These are phyloP conservation scores for Evansstolkia leycettana DNA, from an alignment of 495 filamentous ascomycete genomes.

Conservation along the genomic window DNA sequence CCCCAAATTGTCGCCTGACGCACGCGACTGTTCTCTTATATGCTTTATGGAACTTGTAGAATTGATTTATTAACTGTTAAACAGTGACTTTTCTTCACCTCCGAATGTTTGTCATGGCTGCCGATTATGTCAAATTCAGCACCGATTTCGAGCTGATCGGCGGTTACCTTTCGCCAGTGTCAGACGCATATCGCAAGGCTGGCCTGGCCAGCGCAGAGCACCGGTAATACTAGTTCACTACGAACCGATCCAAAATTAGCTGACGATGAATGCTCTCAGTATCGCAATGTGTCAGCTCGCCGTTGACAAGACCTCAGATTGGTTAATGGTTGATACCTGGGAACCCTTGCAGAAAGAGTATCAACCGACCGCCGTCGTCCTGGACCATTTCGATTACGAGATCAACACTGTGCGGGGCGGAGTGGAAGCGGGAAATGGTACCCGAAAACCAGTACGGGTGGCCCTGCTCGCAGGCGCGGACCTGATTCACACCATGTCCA, in stretches of 20 bases:
- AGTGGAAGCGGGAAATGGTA: slow-evolving; percentile 51
- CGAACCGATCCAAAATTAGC: too few species aligned
- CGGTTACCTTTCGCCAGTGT: slow-evolving; percentile 69
- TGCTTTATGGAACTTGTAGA: slow-evolving; percentile 24
- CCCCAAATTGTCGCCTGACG: too few species aligned
- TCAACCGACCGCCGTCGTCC: slow-evolving; percentile 74
- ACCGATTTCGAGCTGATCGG: slow-evolving; percentile 78
- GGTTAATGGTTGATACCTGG: slow-evolving; percentile 83
- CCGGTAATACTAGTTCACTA: too few species aligned
- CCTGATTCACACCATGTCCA: slow-evolving; percentile 77
- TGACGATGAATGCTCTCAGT: too few species aligned
- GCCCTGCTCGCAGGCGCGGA: slow-evolving; percentile 72
- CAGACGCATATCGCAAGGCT: slow-evolving; percentile 84
- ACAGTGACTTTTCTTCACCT: slow-evolving; percentile 76
- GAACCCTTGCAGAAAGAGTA: slow-evolving; percentile 65
- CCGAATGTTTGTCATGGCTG: slow-evolving; percentile 89
- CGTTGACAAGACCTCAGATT: slow-evolving; percentile 58
- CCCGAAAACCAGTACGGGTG: slow-evolving; percentile 49
- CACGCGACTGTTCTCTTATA: slow-evolving; percentile 62
- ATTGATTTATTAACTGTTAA: too few species aligned
- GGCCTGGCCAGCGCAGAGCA: slow-evolving; percentile 68
- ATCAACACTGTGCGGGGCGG: slow-evolving; percentile 71
- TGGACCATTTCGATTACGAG: slow-evolving; percentile 82
- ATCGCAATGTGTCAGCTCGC: slow-evolving; percentile 67
- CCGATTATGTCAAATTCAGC: slow-evolving; percentile 68